Evolutionary conservation across 208 protist genomes (phyloP).

Genomic region (Crithidia sp.): DNA sequence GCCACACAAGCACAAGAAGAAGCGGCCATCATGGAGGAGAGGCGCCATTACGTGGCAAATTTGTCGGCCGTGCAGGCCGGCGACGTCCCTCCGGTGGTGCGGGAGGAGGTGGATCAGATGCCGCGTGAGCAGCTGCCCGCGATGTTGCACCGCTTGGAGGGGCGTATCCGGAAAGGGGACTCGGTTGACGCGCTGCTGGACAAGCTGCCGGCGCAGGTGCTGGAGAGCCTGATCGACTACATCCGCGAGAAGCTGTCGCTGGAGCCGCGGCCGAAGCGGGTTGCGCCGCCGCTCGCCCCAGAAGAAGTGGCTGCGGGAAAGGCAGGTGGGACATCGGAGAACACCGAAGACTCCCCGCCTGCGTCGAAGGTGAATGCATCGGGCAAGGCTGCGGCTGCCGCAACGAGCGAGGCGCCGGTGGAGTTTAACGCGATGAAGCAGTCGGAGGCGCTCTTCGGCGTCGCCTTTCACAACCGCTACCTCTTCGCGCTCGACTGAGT

Average conservation of each 20-base stretch:
- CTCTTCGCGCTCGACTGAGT: conserved; percentile 81
- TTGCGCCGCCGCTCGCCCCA: neutral
- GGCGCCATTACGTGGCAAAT: conserved; percentile 75
- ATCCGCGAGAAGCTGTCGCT: conserved; percentile 84
- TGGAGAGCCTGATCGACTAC: conserved; percentile 65
- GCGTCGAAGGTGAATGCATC: neutral
- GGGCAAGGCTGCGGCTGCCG: neutral
- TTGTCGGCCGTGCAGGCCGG: conserved; percentile 77
- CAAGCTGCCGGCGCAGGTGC: conserved; percentile 68
- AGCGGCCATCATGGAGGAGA: conserved; percentile 64
- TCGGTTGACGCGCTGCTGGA: conserved; percentile 84
- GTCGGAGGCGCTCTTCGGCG: conserved; percentile 80
- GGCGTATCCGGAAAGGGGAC: conserved; percentile 63
- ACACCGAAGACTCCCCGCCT: neutral
- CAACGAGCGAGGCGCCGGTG: conserved; percentile 1
- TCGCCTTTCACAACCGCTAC: conserved; percentile 90
- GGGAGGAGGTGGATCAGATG: conserved; percentile 77
- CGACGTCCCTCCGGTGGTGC: conserved; percentile 72
- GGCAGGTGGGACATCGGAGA: neutral
- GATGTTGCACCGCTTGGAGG: conserved; percentile 81
- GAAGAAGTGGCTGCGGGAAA: neutral
- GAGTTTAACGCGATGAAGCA: conserved; percentile 87
- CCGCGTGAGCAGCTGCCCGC: conserved; percentile 63
- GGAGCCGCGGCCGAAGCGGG: conserved; percentile 31
- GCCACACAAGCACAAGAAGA: conserved; percentile 59